Percentiles rank a stretch among this genome's conserved stretches.
Evolutionary conservation across 139 green algal genomes (phyloP).

Genomic region (Limnomonas spitsbergensis): DNA sequence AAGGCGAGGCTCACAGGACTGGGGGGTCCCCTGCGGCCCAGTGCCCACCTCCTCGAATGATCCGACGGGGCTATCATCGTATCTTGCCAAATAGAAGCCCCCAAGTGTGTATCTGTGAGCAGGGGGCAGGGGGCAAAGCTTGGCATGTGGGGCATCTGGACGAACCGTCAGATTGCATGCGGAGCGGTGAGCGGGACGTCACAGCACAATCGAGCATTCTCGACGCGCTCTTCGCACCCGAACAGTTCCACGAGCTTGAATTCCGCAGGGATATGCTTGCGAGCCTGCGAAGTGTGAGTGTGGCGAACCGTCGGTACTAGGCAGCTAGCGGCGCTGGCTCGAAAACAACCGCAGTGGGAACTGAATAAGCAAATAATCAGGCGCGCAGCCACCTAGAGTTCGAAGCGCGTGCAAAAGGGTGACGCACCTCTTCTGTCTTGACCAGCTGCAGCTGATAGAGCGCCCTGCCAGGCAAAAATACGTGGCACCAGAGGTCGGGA

Average conservation of each 20-base stretch:
- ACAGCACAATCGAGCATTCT: no score
- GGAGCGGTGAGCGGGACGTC: no score
- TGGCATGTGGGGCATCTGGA: not conserved
- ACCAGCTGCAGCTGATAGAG: constrained; percentile 88
- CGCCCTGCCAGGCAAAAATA: constrained; percentile 40
- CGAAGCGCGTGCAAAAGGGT: not conserved
- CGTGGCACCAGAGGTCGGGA: not conserved
- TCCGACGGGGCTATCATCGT: constrained; percentile 84
- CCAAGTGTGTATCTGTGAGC: constrained; percentile 81
- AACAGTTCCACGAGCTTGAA: constrained; percentile 85
- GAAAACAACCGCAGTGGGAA: no score
- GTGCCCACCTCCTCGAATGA: constrained; percentile 81
- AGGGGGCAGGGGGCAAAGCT: not conserved
- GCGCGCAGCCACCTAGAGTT: not conserved
- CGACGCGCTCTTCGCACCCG: constrained; percentile 72
- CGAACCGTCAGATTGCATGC: not conserved
- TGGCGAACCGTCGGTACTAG: no score
- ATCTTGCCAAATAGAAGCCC: constrained; percentile 89
- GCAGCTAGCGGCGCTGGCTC: no score
- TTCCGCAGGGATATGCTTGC: constrained; percentile 72
- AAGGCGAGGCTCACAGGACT: not conserved
- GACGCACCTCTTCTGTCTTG: constrained; percentile 59
- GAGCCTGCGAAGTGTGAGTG: no score
- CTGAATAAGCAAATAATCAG: not conserved
- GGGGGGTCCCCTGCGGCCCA: not conserved